Base-by-base conservation (phyloP, 164 flowering plant genomes). In the Protea cynaroides region DNA sequence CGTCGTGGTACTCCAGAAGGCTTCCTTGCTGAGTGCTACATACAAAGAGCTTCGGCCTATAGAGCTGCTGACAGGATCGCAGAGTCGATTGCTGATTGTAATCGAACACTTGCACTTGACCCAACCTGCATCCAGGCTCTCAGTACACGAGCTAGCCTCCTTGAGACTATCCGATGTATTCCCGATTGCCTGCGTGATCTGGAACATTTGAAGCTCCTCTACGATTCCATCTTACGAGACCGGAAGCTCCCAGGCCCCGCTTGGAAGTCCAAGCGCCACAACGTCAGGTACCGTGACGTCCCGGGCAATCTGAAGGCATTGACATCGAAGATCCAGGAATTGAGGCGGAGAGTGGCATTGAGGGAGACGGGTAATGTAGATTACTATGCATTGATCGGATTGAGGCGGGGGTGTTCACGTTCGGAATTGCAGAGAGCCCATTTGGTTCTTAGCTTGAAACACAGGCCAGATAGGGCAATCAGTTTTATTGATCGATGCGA, bases 161-260 rank as follows among this genome's bases (percentile, higher is more conserved):
- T 92, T 1, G 99, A 95, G 47, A 21, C 86, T 0, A 79, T 90
- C 7, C 73, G 98, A 8, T 88, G 91, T 68, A 65, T 82, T 15
- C 89, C 97, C 1, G 99, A 95, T 61, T 82, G 84, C 29, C 77
- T 92, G 21, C 98, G 92, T 19, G 99, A 95, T 62, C 82, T 95
- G 0, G 98, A 95, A 55, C 99, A 95, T 68, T 68, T 92, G 50
- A 92, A 88, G 61, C 87, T 95, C 19, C 77, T 95, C 21, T 88
- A 88, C 74, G 90, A 92, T 53, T 66, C 99, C 1, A 87, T 95
- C 34, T 57, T 95, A 15, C 77, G 97, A 0, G 97, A 92, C 19
- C 65, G 91, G 44, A 87, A 85, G 62, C 82, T 86, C 5, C 93
- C 97, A 0, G 97, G 99, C 0, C 96, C 97, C 7, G 84, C 78